phyloP scores from a whole-genome alignment of 305 asterid genomes.

The Solanum chacoense region DNA sequence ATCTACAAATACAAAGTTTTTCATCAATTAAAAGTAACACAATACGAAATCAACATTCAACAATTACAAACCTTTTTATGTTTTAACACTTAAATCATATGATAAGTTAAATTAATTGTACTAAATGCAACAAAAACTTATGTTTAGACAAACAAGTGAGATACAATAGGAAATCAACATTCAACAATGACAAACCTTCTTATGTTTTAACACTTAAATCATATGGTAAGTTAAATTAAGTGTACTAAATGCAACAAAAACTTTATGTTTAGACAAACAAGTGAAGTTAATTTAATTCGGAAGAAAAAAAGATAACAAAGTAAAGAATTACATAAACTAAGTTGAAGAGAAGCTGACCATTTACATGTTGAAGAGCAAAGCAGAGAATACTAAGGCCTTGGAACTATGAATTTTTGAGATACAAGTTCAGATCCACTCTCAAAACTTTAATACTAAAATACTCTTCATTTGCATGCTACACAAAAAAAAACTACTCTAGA shows the following conservation, averaged over 20 bases:
- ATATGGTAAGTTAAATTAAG: not conserved
- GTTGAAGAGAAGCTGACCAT: constrained; percentile 1
- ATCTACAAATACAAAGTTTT: not conserved
- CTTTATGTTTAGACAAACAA: not conserved
- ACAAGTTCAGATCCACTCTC: constrained; percentile 38
- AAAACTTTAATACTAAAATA: not conserved
- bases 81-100: not conserved
- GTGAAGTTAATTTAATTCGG: not conserved
- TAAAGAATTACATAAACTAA: not conserved
- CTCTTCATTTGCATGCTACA: constrained; percentile 23
- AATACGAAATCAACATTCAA: not conserved
- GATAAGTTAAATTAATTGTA: not conserved
- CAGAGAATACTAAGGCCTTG: constrained; percentile 21
- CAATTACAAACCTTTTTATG: not conserved
- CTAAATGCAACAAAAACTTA: not conserved
- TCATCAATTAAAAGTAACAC: not conserved
- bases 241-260: not conserved
- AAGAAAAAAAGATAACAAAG: not conserved
- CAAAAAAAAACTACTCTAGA: not conserved
- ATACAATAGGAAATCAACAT: not conserved
- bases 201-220: not conserved
- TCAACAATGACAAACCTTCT: not conserved
- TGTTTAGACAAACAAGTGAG: not conserved
- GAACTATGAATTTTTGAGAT: constrained; percentile 24
- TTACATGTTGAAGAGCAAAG: not conserved